A percentile compares a stretch with the other conserved stretches of the same genome.
Conservation (phyloP, 768 basidiomycete species). For the Suillus subaureus region DNA sequence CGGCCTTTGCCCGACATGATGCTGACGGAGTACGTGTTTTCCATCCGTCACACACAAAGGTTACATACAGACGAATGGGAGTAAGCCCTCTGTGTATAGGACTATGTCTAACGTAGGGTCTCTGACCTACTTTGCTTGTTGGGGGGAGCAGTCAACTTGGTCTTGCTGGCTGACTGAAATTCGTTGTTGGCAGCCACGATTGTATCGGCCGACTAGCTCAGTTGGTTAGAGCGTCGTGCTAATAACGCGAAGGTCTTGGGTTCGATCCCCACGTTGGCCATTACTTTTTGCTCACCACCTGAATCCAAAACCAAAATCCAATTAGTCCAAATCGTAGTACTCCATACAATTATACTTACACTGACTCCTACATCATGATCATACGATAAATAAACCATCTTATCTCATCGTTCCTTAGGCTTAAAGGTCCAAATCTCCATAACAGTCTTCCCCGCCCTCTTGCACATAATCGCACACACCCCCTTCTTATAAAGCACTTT, state of each 20-base stretch:
- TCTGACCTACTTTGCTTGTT: too few species aligned
- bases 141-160: too few species aligned
- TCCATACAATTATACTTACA: neutral
- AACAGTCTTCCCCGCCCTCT: conserved; percentile 77
- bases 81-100: too few species aligned
- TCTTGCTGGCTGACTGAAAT: neutral
- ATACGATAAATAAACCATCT: neutral
- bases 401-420: conserved; percentile 36
- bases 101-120: too few species aligned
- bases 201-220: conserved; percentile 44
- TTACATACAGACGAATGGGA: too few species aligned
- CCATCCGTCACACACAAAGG: too few species aligned
- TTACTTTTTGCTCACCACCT: neutral
- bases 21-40: too few species aligned
- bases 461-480: conserved; percentile 80
- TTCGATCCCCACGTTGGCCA: conserved; percentile 73
- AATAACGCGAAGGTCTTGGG: conserved; percentile 71
- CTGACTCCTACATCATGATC: neutral
- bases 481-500: conserved; percentile 76
- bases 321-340: neutral
- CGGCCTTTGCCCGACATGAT: too few species aligned
- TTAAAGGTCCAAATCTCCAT: conserved; percentile 86
- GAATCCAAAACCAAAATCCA: neutral
- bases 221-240: conserved; percentile 55
- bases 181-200: fast-evolving